phyloP scores from a whole-genome alignment of 805 yeast species.

The Danielia oregonensis region DNA sequence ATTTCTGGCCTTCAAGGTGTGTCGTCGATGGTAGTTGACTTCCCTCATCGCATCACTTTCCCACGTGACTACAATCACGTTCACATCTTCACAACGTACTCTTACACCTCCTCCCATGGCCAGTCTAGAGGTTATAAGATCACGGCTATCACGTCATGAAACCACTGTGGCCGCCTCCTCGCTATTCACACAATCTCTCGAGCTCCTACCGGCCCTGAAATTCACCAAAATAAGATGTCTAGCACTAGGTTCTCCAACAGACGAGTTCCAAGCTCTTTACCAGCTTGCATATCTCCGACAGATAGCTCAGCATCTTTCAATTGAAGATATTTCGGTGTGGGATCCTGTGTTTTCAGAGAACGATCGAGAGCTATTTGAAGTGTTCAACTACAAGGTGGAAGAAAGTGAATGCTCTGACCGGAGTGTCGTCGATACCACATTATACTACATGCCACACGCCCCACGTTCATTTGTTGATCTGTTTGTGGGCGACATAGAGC shows the following conservation, averaged over 20 bases:
- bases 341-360: constrained; percentile 59
- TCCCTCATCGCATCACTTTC: too few relatives aligned
- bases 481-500: constrained; percentile 29
- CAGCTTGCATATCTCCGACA: constrained; percentile 61
- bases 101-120: too few relatives aligned
- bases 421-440: constrained; percentile 16
- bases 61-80: too few relatives aligned
- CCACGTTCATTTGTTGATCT: constrained; percentile 52
- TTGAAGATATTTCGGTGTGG: constrained; percentile 41
- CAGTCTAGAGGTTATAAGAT: too few relatives aligned
- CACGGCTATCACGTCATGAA: neutral
- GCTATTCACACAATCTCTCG: constrained; percentile 23
- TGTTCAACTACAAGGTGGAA: constrained; percentile 14
- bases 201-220: constrained; percentile 9
- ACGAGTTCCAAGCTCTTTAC: constrained; percentile 55
- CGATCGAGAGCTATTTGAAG: constrained; percentile 36
- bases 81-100: too few relatives aligned
- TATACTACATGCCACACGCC: constrained; percentile 75
- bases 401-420: constrained; percentile 1
- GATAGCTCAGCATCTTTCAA: constrained; percentile 24
- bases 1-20: too few relatives aligned
- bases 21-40: too few relatives aligned
- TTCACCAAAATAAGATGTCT: constrained; percentile 51
- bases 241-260: constrained; percentile 67
- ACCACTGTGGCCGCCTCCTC: constrained; percentile 10